Evolutionary conservation across 805 yeast species (phyloP).

Genomic region (Jamesozyma lodderae): DNA sequence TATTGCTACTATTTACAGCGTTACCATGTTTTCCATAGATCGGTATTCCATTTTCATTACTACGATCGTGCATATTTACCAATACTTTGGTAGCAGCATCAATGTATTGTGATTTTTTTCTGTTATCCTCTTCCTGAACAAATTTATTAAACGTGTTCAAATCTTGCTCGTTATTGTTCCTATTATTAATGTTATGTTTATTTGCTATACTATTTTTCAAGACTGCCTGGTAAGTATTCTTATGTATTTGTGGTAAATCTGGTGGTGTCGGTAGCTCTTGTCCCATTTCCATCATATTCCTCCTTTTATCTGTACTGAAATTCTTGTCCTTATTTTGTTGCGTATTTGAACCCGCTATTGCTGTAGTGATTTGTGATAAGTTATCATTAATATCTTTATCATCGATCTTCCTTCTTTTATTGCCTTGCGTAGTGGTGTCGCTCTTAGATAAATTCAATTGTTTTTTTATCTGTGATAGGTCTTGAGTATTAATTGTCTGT

Average conservation of each 20-base stretch:
- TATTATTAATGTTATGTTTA: background rate
- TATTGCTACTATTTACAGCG: background rate
- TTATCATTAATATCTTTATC: background rate
- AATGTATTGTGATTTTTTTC: conserved; percentile 11
- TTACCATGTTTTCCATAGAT: no score
- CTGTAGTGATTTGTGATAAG: background rate
- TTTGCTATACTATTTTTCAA: background rate
- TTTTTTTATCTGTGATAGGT: background rate
- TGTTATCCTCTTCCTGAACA: conserved; percentile 15
- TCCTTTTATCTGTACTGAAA: background rate
- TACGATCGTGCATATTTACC: conserved; percentile 1
- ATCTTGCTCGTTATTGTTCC: conserved; percentile 4
- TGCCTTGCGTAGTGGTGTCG: background rate
- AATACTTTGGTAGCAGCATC: conserved; percentile 11
- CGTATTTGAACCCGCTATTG: background rate
- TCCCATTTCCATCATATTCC: background rate
- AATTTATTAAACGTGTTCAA: conserved; percentile 23
- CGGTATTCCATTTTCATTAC: background rate
- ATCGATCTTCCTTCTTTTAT: background rate
- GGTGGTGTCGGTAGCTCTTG: conserved; percentile 1
- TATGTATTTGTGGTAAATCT: background rate
- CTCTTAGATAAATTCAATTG: background rate
- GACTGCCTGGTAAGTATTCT: background rate
- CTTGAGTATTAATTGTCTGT: conserved; percentile 5
- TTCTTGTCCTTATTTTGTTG: background rate